Base-by-base conservation (phyloP, 495 filamentous ascomycete species). In the Aspergillus bridgeri region DNA sequence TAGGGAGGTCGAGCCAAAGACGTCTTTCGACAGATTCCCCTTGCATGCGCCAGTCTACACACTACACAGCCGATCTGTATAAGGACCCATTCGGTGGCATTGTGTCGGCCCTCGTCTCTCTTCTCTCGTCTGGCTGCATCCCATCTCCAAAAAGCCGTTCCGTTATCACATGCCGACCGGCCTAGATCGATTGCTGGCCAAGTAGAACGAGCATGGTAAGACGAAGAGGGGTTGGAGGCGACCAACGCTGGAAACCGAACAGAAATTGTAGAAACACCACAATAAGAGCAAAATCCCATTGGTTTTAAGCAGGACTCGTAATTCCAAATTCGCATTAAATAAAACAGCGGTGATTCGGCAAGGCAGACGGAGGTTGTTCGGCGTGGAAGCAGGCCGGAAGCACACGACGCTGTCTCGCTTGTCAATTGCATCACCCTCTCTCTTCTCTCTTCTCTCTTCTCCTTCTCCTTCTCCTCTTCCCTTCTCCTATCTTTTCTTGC, bases 401-500 rank as follows among this genome's bases (percentile, higher is more conserved):
- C 64, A 67, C 65, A 67, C 65, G 61, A 64, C 61, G 38, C 48
- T 29, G 18, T 51, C 52, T 64, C 59, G 61, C 61, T 62, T 64
- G 59, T 61, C 62, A 54, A 69, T 65, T 69, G 64, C 66, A 71
- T 69, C 57, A 83, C 79, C 43, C 67, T 66, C 19, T 68, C 70
- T 6, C 65, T 67, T 25, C 65, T 13, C n/a, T 18, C n/a, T 18
- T 13, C 43, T 20, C 20, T 18, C 46, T 19, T 19, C n/a, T n/a
- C n/a, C n/a, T n/a, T n/a, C n/a, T n/a, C n/a, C n/a, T n/a, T n/a
- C n/a, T 25, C 43, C 60, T 25, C 62, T 65, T 53, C 58, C 68
- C 62, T 51, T 66, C 47, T 65, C 68, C 48, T 59, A 24, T 53
- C 47, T 64, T 72, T 42, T 53, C 20, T 68, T 62, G 19, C 53